These are phyloP conservation scores for Solanum ahanhuiri DNA, from an alignment of 257 asterid species.

Conservation along the genomic window DNA sequence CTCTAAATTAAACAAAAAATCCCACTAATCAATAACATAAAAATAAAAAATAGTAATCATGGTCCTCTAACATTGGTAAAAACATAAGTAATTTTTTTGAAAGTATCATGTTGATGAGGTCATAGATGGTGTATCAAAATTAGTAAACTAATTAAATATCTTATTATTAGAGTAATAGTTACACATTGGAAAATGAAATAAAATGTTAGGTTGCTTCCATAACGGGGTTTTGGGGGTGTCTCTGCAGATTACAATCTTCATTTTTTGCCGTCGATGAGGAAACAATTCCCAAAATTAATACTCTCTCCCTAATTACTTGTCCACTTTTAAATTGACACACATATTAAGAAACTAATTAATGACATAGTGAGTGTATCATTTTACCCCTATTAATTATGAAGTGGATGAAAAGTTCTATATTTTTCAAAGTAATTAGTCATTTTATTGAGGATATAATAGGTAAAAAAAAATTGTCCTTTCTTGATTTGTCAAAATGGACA, in stretches of 20 bases:
- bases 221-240: neutral
- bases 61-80: neutral
- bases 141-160: neutral
- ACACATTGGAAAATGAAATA: conserved; percentile 19
- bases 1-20: neutral
- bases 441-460: too few species aligned
- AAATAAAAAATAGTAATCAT: neutral
- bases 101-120: neutral
- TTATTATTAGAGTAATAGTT: neutral
- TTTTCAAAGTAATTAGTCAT: too few species aligned
- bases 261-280: conserved; percentile 29
- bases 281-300: conserved; percentile 12
- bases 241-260: conserved; percentile 8
- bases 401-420: too few species aligned
- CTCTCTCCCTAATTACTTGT: too few species aligned
- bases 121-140: neutral
- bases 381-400: too few species aligned
- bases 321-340: too few species aligned
- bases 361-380: too few species aligned
- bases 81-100: neutral
- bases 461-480: too few species aligned
- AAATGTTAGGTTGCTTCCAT: conserved; percentile 8
- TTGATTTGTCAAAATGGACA: too few species aligned
- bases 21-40: neutral
- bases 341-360: too few species aligned